Conservation (phyloP, 2,329 filamentous ascomycete genomes). For the Microcyclospora pomicola region DNA sequence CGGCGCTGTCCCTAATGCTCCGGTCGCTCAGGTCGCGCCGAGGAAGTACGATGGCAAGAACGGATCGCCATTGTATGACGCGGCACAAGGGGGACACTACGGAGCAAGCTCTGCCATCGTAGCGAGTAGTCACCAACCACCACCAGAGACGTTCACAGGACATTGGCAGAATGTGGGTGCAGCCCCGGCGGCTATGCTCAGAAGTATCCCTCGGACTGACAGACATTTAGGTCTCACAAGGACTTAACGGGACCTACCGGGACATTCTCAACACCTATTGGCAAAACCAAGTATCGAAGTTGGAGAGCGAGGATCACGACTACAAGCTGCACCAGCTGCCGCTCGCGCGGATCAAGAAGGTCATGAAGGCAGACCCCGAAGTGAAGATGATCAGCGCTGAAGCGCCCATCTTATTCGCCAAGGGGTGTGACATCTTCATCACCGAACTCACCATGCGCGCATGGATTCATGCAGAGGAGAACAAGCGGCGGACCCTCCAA, state of each 20-base stretch:
- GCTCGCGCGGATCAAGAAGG: conserved; percentile 97
- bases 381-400: conserved; percentile 99
- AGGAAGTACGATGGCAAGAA: conserved; percentile 37
- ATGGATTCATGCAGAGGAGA: conserved; percentile 98
- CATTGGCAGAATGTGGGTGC: conserved; percentile 80
- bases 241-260: conserved; percentile 79
- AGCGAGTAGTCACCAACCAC: conserved; percentile 74
- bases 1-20: conserved; percentile 14
- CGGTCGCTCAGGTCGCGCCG: conserved; percentile 24
- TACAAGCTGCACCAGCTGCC: conserved; percentile 97
- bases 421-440: conserved; percentile 98
- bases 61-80: conserved; percentile 35
- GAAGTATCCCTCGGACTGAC: conserved; percentile 12
- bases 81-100: conserved; percentile 35
- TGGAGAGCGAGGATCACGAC: conserved; percentile 90
- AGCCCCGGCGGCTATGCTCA: not conserved
- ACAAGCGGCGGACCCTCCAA: conserved; percentile 90
- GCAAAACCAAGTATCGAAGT: conserved; percentile 94
- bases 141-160: conserved; percentile 78
- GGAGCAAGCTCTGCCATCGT: conserved; percentile 54
- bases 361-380: conserved; percentile 98
- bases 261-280: conserved; percentile 98
- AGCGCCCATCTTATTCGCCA: conserved; percentile 93
- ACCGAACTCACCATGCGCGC: conserved; percentile 91
- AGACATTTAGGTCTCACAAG: conserved; percentile 68